phyloP scores from a whole-genome alignment of 345 rosid species.

The Gossypium longicalyx region DNA sequence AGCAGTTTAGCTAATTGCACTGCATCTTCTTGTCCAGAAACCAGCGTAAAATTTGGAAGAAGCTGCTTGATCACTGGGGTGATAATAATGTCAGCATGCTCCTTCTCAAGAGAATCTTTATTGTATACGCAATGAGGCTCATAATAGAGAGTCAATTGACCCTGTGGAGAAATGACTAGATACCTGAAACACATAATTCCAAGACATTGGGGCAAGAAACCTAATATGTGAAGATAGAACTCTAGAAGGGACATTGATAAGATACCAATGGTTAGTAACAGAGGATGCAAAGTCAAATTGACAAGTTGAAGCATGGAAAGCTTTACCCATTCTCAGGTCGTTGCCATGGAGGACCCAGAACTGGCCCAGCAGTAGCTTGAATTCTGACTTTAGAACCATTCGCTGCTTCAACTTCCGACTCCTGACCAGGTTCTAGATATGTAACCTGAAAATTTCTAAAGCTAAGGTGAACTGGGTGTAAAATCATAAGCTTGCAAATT shows the following conservation, averaged over 20 bases:
- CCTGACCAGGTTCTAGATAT: conserved; percentile 75
- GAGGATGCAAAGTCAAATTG: conserved; percentile 3
- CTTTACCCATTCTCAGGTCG: conserved; percentile 88
- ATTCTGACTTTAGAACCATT: conserved; percentile 52
- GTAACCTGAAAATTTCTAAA: conserved; percentile 51
- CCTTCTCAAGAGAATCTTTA: conserved; percentile 47
- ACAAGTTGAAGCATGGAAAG: conserved; percentile 5
- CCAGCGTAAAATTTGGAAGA: conserved; percentile 79
- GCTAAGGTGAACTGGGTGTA: background rate
- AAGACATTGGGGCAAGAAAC: background rate
- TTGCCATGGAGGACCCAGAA: conserved; percentile 98
- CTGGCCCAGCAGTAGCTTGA: conserved; percentile 68
- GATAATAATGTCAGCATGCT: conserved; percentile 72
- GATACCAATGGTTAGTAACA: background rate
- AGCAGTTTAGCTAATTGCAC: conserved; percentile 61
- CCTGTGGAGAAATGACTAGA: conserved; percentile 48
- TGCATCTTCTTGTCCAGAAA: conserved; percentile 73
- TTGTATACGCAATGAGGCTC: conserved; percentile 87
- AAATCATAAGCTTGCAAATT: background rate
- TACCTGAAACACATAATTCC: conserved; percentile 40
- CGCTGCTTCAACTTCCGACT: conserved; percentile 44
- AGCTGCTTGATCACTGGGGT: conserved; percentile 90
- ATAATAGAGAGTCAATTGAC: conserved; percentile 67
- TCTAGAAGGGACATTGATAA: background rate
- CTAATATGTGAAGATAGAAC: background rate